Base-by-base conservation (phyloP, 2,329 filamentous ascomycete genomes). In the Pseudogymnoascus sp. region DNA sequence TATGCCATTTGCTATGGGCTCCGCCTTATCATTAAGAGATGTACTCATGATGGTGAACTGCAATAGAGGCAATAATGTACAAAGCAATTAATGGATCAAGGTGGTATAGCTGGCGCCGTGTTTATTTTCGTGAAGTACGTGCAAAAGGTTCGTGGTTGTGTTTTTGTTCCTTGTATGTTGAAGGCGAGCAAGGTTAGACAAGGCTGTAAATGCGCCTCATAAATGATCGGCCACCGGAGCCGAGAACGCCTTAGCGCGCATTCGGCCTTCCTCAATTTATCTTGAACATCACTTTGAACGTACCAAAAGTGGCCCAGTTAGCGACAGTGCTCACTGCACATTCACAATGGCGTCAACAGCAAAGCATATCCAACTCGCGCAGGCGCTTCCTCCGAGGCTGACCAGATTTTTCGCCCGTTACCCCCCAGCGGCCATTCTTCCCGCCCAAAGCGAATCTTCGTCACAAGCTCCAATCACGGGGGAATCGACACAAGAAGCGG, bases 341-440 rank as follows among this genome's bases (percentile, higher is more conserved):
- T 60, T 62, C 64, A 67, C 47, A 50, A 69, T 68, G 64, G 63
- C 69, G 42, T 65, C 47, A 37, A 59, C 66, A 50, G 60, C 61
- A 35, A 67, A 70, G 62, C 70, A 72, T 63, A 73, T 82, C 63
- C 72, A 76, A 64, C 80, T 91, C 64, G 89, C 89, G 65, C 84
- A 87, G 76, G 80, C 83, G 68, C 85, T 97, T 42, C 94, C 92
- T 7, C 80, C 84, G 62, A 88, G 88, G 42, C 84, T 99, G 53
- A 84, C 89, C 73, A 86, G 86, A 71, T 97, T 99, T 83, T 89
- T 99, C 76, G 88, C 89, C 63, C 89, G 90, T 68, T 97, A 93
- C 75, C 94, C 94, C 44, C 92, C 93, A 59, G 82, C 78, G 61
- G 75, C 82, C 69, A 82, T 87, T 72, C 77, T 84, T 65, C 75